A percentile compares a stretch with the other conserved stretches of the same genome.
These are phyloP conservation scores for Lichtheimia hyalospora DNA, from an alignment of 371 early-diverging fungal genomes.

Conservation along the genomic window DNA sequence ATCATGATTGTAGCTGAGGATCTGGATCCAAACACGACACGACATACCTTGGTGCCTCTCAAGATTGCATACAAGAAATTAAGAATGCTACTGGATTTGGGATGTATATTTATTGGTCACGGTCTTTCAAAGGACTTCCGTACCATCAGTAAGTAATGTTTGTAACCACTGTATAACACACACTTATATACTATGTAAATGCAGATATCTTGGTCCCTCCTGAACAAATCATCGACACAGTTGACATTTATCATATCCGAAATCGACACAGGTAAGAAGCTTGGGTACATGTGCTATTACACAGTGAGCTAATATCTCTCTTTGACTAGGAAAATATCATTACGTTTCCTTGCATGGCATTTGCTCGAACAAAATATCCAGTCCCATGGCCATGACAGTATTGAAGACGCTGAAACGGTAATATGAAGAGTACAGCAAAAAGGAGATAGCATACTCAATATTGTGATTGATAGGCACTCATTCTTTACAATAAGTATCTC, in stretches of 20 bases:
- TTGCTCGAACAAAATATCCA: conserved; percentile 86
- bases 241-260: conserved; percentile 84
- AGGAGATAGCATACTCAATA: not conserved
- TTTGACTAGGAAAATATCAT: conserved; percentile 67
- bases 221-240: conserved; percentile 89
- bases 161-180: not conserved
- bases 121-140: conserved; percentile 93
- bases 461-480: conserved; percentile 60
- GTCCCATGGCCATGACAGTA: conserved; percentile 85
- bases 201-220: conserved; percentile 84
- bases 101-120: conserved; percentile 92
- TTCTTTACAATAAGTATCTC: conserved; percentile 78
- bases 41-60: conserved; percentile 79
- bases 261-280: conserved; percentile 48
- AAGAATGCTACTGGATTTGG: conserved; percentile 82
- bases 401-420: conserved; percentile 90
- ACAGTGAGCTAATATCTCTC: no score
- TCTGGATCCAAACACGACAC: conserved; percentile 70
- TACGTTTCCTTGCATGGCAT: conserved; percentile 92
- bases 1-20: conserved; percentile 62
- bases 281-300: no score
- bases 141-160: conserved; percentile 69
- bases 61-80: conserved; percentile 90
- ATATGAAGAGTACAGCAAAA: conserved; percentile 3
- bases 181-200: not conserved